Conservation (phyloP, 306 rosid species). For the Glycyrrhiza uralensis region DNA sequence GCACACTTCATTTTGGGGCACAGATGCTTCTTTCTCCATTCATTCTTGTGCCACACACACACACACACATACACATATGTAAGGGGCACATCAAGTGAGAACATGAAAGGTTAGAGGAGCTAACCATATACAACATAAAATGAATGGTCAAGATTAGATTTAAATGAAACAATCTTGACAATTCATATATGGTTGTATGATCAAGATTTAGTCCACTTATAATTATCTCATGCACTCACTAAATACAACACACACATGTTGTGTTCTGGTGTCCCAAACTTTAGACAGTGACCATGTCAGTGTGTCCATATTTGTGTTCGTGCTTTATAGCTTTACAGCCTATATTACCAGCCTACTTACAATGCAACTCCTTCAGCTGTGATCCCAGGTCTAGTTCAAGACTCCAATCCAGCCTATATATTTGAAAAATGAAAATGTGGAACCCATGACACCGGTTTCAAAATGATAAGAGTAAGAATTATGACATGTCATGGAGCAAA, state of each 20-base stretch:
- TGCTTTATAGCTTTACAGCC: not conserved
- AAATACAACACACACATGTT: not conserved
- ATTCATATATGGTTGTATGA: no score
- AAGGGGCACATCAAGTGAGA: not conserved
- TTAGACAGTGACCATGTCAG: not conserved
- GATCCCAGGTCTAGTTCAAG: not conserved
- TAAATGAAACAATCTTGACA: no score
- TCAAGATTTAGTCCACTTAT: no score
- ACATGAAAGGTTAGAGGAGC: not conserved
- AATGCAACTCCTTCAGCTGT: not conserved
- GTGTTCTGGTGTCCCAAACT: not conserved
- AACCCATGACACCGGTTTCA: not conserved
- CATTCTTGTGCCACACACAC: not conserved
- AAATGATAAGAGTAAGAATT: constrained; percentile 5
- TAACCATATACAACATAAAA: not conserved
- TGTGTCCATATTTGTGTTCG: not conserved
- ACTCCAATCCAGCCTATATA: not conserved
- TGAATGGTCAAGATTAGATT: not conserved
- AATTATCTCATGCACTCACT: not conserved
- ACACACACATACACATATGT: no score
- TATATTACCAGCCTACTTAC: not conserved
- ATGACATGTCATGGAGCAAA: not conserved
- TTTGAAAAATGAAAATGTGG: not conserved
- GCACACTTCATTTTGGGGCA: not conserved
- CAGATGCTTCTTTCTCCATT: not conserved